Percentiles rank a stretch among this genome's conserved stretches.
Evolutionary conservation across 129 eudicot species (phyloP).

Genomic region (Lonicera japonica): DNA sequence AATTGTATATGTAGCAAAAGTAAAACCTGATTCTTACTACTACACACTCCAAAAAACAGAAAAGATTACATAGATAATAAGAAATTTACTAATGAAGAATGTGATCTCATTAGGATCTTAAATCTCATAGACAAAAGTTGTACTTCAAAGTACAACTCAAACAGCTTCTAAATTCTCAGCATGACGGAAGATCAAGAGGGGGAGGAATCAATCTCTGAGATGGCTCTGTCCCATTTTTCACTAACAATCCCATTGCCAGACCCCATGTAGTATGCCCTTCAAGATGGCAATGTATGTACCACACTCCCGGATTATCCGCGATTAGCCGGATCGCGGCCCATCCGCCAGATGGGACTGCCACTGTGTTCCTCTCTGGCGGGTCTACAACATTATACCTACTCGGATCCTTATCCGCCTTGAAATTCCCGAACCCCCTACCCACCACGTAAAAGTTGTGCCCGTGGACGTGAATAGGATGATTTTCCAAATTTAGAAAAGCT

Average conservation of each 20-base stretch:
- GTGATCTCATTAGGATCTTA: too few relatives aligned
- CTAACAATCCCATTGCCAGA: slow-evolving; percentile 52
- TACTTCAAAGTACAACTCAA: background rate
- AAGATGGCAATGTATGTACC: slow-evolving; percentile 74
- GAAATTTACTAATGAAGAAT: too few relatives aligned
- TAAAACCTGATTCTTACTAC: too few relatives aligned
- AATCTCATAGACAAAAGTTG: background rate
- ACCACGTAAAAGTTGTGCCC: slow-evolving; percentile 70
- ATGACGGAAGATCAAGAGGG: slow-evolving; percentile 52
- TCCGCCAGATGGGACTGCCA: slow-evolving; percentile 68
- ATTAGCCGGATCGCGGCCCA: slow-evolving; percentile 59
- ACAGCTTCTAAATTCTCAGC: slow-evolving; percentile 23
- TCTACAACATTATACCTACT: slow-evolving; percentile 41
- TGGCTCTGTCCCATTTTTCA: slow-evolving; percentile 33
- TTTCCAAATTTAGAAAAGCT: slow-evolving; percentile 50
- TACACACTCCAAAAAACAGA: too few relatives aligned
- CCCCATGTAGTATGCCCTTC: slow-evolving; percentile 82
- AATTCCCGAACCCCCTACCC: slow-evolving; percentile 63
- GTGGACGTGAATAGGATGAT: slow-evolving; percentile 70
- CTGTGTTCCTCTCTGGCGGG: slow-evolving; percentile 78
- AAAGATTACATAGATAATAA: too few relatives aligned
- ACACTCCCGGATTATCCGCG: slow-evolving; percentile 74
- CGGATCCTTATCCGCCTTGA: slow-evolving; percentile 32
- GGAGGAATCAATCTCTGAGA: slow-evolving; percentile 55
- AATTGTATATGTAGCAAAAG: too few relatives aligned